These are phyloP conservation scores for Elymus sibiricus DNA, from an alignment of 176 grass and related monocot genomes.

Conservation along the genomic window DNA sequence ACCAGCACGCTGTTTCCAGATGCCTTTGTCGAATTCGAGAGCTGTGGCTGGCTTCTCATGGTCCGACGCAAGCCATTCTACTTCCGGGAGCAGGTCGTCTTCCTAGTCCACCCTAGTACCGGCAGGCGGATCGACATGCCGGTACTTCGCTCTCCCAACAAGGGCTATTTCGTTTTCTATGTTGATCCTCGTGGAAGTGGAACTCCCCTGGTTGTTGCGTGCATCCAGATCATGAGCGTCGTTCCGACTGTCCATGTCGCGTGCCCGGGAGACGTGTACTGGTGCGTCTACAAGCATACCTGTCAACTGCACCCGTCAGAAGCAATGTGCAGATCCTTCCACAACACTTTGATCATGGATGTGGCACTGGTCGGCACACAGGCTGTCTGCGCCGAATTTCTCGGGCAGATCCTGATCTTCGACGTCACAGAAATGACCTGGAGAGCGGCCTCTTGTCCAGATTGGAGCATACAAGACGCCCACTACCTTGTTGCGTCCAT, in stretches of 20 bases:
- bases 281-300: constrained; percentile 2
- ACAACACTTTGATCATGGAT: not conserved
- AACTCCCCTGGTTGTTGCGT: not conserved
- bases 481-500: not conserved
- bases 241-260: not conserved
- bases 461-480: not conserved
- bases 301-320: not conserved
- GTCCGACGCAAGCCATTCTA: not conserved
- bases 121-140: constrained; percentile 12
- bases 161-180: not conserved
- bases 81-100: constrained; percentile 1
- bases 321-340: not conserved
- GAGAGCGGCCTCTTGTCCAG: not conserved
- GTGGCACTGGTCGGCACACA: not conserved
- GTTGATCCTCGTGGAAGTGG: not conserved
- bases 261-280: constrained; percentile 9
- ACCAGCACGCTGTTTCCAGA: not conserved
- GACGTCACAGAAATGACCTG: not conserved
- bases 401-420: not conserved
- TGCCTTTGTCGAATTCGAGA: constrained; percentile 11
- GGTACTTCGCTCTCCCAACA: not conserved
- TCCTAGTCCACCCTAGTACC: constrained; percentile 12
- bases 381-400: not conserved
- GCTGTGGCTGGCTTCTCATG: constrained; percentile 17
- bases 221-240: not conserved